phyloP scores from a whole-genome alignment of 768 basidiomycete genomes.

The Harrya chromipes region DNA sequence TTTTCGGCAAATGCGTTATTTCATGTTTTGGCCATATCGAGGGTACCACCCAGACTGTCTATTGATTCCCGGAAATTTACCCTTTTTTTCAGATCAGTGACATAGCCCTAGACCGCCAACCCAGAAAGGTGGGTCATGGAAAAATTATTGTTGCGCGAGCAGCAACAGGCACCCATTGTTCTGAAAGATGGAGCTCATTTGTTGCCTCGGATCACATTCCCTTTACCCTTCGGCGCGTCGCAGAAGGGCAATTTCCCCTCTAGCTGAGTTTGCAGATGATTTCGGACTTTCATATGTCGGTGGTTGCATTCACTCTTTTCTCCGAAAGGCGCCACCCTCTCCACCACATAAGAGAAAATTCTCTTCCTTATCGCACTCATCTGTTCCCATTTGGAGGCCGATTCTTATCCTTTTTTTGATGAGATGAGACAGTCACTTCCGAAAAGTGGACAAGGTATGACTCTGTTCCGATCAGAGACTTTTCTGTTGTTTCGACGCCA shows the following conservation, averaged over 20 bases:
- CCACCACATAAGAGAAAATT: slow-evolving; percentile 10
- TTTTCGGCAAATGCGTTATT: slow-evolving; percentile 23
- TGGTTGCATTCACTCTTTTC: slow-evolving; percentile 22
- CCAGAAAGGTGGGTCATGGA: slow-evolving; percentile 5
- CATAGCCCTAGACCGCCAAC: slow-evolving; percentile 14
- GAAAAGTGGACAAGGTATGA: slow-evolving; percentile 15
- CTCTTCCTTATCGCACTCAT: slow-evolving; percentile 23
- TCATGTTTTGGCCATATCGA: slow-evolving; percentile 28
- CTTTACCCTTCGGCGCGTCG: slow-evolving; percentile 8
- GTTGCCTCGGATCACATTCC: slow-evolving; percentile 5
- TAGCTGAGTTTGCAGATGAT: slow-evolving; percentile 29
- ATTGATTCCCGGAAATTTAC: slow-evolving; percentile 25
- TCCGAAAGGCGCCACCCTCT: slow-evolving; percentile 23
- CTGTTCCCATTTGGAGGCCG: slow-evolving; percentile 17
- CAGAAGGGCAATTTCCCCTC: slow-evolving; percentile 16
- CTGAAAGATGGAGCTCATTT: slow-evolving; percentile 7
- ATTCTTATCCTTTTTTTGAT: slow-evolving; percentile 9
- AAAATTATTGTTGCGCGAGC: slow-evolving; percentile 7
- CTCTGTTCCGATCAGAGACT: slow-evolving; percentile 13
- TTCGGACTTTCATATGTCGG: slow-evolving; percentile 34
- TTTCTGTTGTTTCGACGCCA: slow-evolving; percentile 8
- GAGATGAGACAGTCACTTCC: slow-evolving; percentile 16
- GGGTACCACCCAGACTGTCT: slow-evolving; percentile 18
- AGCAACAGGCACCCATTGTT: slow-evolving; percentile 9
- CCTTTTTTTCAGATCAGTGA: slow-evolving; percentile 22